Evolutionary conservation across 2,329 filamentous ascomycete genomes (phyloP).

Genomic region (Aspergillus intermedius): DNA sequence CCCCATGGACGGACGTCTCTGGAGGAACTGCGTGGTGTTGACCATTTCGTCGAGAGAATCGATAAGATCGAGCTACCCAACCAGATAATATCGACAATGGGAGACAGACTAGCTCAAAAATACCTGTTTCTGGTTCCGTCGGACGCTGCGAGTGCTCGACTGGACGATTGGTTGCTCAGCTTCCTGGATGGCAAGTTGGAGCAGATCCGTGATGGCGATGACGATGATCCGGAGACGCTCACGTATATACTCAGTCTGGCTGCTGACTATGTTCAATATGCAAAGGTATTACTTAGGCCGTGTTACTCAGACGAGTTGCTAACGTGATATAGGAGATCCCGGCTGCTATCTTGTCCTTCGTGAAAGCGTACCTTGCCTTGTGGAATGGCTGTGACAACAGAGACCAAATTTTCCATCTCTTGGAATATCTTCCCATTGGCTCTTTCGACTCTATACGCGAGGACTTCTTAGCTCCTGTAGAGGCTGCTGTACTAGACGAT

Average conservation of each 20-base stretch:
- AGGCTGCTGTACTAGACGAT: conserved; percentile 34
- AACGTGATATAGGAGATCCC: conserved; percentile 25
- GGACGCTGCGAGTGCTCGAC: conserved; percentile 38
- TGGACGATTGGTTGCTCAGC: conserved; percentile 34
- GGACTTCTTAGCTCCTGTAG: conserved; percentile 34
- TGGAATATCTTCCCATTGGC: conserved; percentile 28
- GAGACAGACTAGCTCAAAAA: conserved; percentile 72
- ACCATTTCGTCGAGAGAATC: conserved; percentile 63
- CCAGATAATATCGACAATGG: conserved; percentile 70
- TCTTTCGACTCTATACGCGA: conserved; percentile 28
- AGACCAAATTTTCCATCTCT: conserved; percentile 32
- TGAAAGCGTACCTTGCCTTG: conserved; percentile 47
- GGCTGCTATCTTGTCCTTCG: conserved; percentile 25
- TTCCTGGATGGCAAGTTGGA: conserved; percentile 35
- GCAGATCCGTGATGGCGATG: conserved; percentile 39
- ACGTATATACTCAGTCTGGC: conserved; percentile 29
- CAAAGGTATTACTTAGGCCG: conserved; percentile 25
- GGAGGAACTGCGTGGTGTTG: conserved; percentile 69
- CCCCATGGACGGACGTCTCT: conserved; percentile 54
- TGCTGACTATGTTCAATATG: conserved; percentile 30
- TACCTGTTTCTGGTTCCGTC: conserved; percentile 60
- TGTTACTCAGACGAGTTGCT: conserved; percentile 1
- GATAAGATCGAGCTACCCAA: conserved; percentile 76
- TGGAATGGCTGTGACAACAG: conserved; percentile 59
- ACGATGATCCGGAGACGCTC: conserved; percentile 33